Percentiles rank a stretch among this genome's conserved stretches.
Conservation (phyloP, 306 rosid genomes). For the Aeschynomene evenia region DNA sequence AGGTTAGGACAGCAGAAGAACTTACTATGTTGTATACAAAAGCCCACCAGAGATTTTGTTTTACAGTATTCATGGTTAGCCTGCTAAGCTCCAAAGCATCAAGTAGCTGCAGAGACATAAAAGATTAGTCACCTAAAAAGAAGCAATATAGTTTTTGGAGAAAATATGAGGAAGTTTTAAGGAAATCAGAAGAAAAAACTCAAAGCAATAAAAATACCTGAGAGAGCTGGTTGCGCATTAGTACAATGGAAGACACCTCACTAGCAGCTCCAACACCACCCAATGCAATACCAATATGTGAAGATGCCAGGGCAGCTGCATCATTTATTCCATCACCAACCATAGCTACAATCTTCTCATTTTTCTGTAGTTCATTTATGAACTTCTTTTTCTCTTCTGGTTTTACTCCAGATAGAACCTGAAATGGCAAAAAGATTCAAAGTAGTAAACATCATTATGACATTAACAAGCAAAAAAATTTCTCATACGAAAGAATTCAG, state of each 20-base stretch:
- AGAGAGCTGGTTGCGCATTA: conserved; percentile 87
- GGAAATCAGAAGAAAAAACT: neutral
- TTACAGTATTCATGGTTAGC: conserved; percentile 88
- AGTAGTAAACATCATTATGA: neutral
- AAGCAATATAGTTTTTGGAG: neutral
- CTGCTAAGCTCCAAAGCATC: conserved; percentile 97
- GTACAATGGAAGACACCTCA: conserved; percentile 89
- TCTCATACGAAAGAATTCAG: neutral
- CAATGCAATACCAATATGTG: conserved; percentile 91
- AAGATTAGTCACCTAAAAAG: conserved; percentile 25
- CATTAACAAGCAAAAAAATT: neutral
- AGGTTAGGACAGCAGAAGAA: conserved; percentile 29
- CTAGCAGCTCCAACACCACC: conserved; percentile 99
- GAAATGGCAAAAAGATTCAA: conserved; percentile 20
- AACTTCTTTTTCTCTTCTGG: conserved; percentile 78
- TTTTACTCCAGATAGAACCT: conserved; percentile 88
- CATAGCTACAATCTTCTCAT: conserved; percentile 78
- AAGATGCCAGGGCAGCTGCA: conserved; percentile 93
- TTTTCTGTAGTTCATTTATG: conserved; percentile 63
- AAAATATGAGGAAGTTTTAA: neutral
- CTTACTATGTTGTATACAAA: conserved; percentile 89
- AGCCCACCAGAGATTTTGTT: conserved; percentile 99
- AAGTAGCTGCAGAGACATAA: conserved; percentile 62
- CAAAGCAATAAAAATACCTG: conserved; percentile 52
- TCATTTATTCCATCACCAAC: conserved; percentile 99